Evolutionary conservation across 2,329 filamentous ascomycete genomes (phyloP).

Genomic region (Cladophialophora carrionii): DNA sequence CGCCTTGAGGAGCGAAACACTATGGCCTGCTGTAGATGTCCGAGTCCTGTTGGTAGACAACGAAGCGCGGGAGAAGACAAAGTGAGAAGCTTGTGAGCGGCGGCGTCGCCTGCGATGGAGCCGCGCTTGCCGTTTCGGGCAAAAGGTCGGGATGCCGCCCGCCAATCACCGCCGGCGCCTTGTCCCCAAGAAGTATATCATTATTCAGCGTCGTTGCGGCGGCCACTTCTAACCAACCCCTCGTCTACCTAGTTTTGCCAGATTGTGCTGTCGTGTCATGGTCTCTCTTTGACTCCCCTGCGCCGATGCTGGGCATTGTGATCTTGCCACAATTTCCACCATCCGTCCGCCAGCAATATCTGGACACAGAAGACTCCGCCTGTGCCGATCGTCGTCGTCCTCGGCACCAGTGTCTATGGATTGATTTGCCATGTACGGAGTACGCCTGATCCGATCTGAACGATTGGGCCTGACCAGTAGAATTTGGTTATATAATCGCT

Average conservation of each 20-base stretch:
- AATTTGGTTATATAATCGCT: constrained; percentile 21
- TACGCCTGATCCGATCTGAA: background rate
- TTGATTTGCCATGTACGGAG: background rate
- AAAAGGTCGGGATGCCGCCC: background rate
- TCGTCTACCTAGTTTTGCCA: background rate
- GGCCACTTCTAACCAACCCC: constrained; percentile 2
- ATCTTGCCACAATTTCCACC: background rate
- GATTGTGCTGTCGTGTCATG: background rate
- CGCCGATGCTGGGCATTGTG: background rate
- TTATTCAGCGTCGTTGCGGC: constrained; percentile 13
- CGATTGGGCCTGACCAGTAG: constrained; percentile 8
- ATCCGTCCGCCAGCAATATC: background rate
- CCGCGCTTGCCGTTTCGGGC: constrained; percentile 10
- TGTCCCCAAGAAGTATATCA: constrained; percentile 18
- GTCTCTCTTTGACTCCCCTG: background rate
- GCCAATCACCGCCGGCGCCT: constrained; percentile 16
- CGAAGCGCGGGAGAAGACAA: background rate
- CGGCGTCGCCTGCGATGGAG: background rate
- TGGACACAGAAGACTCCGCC: background rate
- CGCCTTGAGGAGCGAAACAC: background rate
- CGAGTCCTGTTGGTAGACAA: background rate
- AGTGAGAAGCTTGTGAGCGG: background rate
- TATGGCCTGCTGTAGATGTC: background rate
- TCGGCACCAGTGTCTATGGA: background rate
- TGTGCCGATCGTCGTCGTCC: background rate